Evolutionary conservation across 2,329 filamentous ascomycete genomes (phyloP).

Genomic region (Claviceps sp.): DNA sequence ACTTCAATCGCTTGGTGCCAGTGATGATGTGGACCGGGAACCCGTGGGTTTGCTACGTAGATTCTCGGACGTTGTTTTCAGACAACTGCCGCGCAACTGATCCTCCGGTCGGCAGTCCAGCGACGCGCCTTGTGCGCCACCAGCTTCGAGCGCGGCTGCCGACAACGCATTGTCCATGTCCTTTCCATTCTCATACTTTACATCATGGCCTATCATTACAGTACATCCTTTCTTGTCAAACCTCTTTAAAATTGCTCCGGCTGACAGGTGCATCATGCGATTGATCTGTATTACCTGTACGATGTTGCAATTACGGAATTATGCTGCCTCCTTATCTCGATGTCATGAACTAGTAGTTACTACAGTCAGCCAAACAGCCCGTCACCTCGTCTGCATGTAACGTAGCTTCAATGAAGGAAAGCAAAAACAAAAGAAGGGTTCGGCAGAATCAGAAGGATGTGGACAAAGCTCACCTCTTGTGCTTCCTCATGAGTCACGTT

Average conservation of each 20-base stretch:
- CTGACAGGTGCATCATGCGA: no score
- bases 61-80: no score
- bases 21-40: neutral
- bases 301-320: neutral
- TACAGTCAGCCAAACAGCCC: conserved; percentile 12
- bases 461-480: conserved; percentile 33
- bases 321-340: conserved; percentile 14
- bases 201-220: no score
- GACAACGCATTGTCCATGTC: no score
- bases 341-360: conserved; percentile 21
- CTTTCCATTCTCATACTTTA: no score
- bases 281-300: neutral
- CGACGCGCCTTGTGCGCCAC: no score
- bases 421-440: neutral
- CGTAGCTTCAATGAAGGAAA: neutral
- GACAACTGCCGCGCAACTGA: conserved; percentile 1
- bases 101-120: no score
- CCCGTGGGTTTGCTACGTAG: no score
- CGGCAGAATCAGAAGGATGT: neutral
- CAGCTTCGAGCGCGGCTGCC: no score
- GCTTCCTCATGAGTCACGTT: conserved; percentile 58
- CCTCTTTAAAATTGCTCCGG: no score
- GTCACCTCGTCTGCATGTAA: neutral
- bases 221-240: no score
- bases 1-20: neutral